Evolutionary conservation across 768 basidiomycete genomes (phyloP), one percentile per base, ranked within the genome.

Genomic region (Mycena capillaripes): DNA sequence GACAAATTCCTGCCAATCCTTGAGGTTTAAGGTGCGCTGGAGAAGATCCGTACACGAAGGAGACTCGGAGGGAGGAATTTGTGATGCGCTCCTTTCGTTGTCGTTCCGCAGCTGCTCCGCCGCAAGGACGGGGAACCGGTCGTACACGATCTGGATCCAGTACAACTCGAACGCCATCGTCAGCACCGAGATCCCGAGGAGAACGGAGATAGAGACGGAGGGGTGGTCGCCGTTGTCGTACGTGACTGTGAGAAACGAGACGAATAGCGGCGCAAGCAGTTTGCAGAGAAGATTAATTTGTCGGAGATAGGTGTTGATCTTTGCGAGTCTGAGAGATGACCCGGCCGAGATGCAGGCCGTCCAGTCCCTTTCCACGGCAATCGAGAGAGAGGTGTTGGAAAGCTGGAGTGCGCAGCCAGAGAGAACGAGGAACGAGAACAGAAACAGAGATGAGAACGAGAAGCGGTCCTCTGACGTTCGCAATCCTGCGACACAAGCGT

Each of bases 351-450:
- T 86, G 17, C 81, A 78, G 0, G 84, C 82, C 0, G 84, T 86
- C 89, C 89, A 90, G 67, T 90, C 89, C 16, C 88, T 78, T 73
- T 89, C 86, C 27, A 89, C 80, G 0, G 86, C 84, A 1, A 89
- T 83, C 0, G 84, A 81, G 38, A 87, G 84, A 17, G 83, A 80
- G 4, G 83, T 83, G 21, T 81, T 84, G 0, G 87, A 81, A 0
- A 88, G 73, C 34, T 84, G 81, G 32, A 86, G 79, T 10, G 81
- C 56, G 61, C 83, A 83, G 8, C 83, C 82, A 1, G 74, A 72
- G 19, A 84, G 4, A 21, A 84, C 75, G 29, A 86, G 80, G 25
- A 81, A 40, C 0, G 79, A 74, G 42, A 87, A 86, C 48, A 84
- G 73, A 8, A 78, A 64, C 69, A 80, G 80, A 12, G 81, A 52